Conservation (phyloP, 1,139 yeast genomes). For the Yamadazyma jaroonii region DNA sequence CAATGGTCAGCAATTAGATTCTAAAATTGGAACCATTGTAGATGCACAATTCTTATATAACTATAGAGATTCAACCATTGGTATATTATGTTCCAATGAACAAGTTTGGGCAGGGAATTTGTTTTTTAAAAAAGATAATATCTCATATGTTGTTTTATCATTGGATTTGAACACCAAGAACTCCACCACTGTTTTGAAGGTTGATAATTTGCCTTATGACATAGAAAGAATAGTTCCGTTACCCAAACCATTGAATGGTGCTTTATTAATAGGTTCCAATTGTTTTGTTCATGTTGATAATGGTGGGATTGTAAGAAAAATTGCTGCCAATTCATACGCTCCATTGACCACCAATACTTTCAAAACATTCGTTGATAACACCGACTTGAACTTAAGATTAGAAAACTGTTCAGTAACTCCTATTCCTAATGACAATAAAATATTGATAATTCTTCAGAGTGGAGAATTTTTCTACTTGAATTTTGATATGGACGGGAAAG, state of each 20-base stretch:
- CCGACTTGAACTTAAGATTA: conserved; percentile 50
- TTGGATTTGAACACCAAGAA: conserved; percentile 61
- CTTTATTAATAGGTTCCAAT: conserved; percentile 72
- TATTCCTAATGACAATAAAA: conserved; percentile 47
- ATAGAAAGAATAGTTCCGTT: conserved; percentile 63
- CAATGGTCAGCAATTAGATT: conserved; percentile 55
- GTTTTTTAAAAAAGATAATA: conserved; percentile 59
- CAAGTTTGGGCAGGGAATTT: conserved; percentile 78
- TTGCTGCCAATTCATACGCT: conserved; percentile 62
- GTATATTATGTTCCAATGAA: conserved; percentile 60
- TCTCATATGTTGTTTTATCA: conserved; percentile 60
- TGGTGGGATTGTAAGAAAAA: conserved; percentile 69
- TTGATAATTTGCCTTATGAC: conserved; percentile 73
- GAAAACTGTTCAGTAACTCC: conserved; percentile 55
- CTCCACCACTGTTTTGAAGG: conserved; percentile 64
- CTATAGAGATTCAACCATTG: conserved; percentile 79
- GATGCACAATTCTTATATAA: conserved; percentile 69
- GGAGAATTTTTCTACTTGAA: conserved; percentile 53
- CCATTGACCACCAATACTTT: conserved; percentile 48
- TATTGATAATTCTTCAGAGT: conserved; percentile 47
- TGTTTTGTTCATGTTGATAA: conserved; percentile 79
- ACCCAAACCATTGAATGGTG: conserved; percentile 67
- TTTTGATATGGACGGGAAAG: conserved; percentile 51
- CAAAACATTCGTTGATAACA: conserved; percentile 49
- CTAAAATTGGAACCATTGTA: conserved; percentile 55